phyloP scores from a whole-genome alignment of 2,329 filamentous ascomycete species.

The Calonectria pteridis region DNA sequence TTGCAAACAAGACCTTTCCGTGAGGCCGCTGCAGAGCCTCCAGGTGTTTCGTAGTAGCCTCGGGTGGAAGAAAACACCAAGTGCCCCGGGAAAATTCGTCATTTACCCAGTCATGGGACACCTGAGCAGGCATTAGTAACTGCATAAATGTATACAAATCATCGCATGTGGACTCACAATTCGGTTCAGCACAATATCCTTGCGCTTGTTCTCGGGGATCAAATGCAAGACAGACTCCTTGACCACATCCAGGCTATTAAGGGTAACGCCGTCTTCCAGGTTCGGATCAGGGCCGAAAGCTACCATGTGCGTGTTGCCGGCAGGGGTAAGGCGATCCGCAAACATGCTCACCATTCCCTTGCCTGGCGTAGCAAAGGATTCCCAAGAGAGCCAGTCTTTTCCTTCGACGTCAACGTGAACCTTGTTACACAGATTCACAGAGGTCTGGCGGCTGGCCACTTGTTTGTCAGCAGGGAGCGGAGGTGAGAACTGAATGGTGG shows the following conservation, averaged over 20 bases:
- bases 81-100: background rate
- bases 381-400: conserved; percentile 19
- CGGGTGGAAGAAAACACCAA: conserved; percentile 2
- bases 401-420: conserved; percentile 20
- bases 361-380: background rate
- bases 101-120: conserved; percentile 4
- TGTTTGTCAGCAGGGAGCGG: conserved; percentile 12
- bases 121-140: background rate
- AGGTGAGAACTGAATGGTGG: conserved; percentile 15
- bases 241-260: background rate
- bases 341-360: conserved; percentile 14
- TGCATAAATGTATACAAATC: too few species aligned
- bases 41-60: conserved; percentile 3
- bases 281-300: conserved; percentile 24
- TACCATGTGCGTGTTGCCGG: conserved; percentile 18
- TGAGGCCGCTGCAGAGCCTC: conserved; percentile 12
- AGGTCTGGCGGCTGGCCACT: background rate
- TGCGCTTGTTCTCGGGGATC: background rate
- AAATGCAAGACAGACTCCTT: background rate
- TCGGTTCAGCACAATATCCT: background rate
- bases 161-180: background rate
- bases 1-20: conserved; percentile 22
- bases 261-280: background rate
- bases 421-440: conserved; percentile 22
- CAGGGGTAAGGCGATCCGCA: conserved; percentile 19